Evolutionary conservation across 257 asterid genomes (phyloP), one percentile per base, ranked within the genome.

Genomic region (Capsicum baccatum): DNA sequence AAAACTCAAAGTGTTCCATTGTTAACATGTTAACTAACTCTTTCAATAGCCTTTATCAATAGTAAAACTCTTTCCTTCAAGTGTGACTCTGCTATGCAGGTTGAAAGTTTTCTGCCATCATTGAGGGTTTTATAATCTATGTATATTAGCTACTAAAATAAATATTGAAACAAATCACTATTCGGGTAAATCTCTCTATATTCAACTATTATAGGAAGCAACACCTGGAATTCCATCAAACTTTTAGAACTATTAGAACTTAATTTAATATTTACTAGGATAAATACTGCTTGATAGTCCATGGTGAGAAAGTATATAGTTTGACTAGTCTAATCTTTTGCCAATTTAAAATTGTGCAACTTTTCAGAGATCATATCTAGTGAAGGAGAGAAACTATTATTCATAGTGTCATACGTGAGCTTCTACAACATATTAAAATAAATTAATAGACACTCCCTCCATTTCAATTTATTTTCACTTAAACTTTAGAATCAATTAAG

Each of bases 21-120:
- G 42, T 73, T 73, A 42, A 48, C 62, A 26, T 50, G 14, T 48
- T 48, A 48, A 50, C 81, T 76, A 21, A 52, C 81, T 76, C 63
- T 52, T 21, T 21, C 81, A 13, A 73, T 74, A 74, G 42, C 33
- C 19, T 62, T 81, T 79, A 19, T 42, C 84, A 54, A 26, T 54
- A 76, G 64, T 52, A 13, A 50, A 14, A 74, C 8, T 2, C 21
- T 74, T 52, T 26, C 63, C 63, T 54, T 54, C 48, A 52, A 78
- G 14, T 63, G 48, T 76, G 63, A 26, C 9, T 26, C 33, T 48
- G 63, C 9, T 26, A 1, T 48, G 63, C 64, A 13, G 64, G 21
- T 76, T 78, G 58, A 78, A 54, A 16, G 37, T 48, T 3, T 54
- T 74, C 47, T 74, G 81, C 21, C 21, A 74, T 74, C 12, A 12